Evolutionary conservation across 768 basidiomycete species (phyloP).

Genomic region (Phylloporus sp.): DNA sequence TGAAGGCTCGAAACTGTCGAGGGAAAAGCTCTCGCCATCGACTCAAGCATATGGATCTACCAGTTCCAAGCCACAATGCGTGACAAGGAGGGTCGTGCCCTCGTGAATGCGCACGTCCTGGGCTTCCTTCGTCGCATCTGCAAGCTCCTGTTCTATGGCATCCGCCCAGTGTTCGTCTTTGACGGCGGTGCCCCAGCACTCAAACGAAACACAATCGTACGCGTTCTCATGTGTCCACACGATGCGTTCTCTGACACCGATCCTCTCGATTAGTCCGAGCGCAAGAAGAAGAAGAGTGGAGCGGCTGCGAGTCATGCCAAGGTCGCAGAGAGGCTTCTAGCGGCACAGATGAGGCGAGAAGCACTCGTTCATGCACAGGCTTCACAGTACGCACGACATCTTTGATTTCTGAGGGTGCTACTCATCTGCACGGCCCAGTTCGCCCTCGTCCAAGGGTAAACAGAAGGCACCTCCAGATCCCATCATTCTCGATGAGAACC

Average conservation of each 20-base stretch:
- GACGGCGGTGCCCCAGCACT: constrained; percentile 93
- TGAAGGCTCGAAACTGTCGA: constrained; percentile 88
- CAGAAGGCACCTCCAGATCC: constrained; percentile 43
- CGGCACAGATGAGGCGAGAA: constrained; percentile 88
- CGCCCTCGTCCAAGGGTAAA: constrained; percentile 39
- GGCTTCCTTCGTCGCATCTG: constrained; percentile 88
- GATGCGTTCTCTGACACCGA: constrained; percentile 6
- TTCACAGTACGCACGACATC: constrained; percentile 36
- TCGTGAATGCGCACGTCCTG: constrained; percentile 91
- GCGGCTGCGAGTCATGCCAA: constrained; percentile 82
- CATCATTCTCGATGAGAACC: constrained; percentile 61
- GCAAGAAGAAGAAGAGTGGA: constrained; percentile 88
- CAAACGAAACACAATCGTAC: constrained; percentile 85
- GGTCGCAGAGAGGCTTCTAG: constrained; percentile 87
- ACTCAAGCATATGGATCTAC: constrained; percentile 99
- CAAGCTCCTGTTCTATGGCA: constrained; percentile 95
- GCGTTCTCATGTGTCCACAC: constrained; percentile 23
- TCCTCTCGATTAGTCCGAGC: constrained; percentile 55
- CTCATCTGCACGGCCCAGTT: constrained; percentile 9
- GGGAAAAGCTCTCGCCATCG: constrained; percentile 94
- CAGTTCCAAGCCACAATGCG: constrained; percentile 99
- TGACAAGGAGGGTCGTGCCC: constrained; percentile 87
- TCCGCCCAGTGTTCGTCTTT: constrained; percentile 98
- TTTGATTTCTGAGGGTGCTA: not conserved
- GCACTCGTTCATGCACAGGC: constrained; percentile 65